These are phyloP conservation scores for Mycena capillaripes DNA, from an alignment of 768 basidiomycete genomes.

Conservation along the genomic window DNA sequence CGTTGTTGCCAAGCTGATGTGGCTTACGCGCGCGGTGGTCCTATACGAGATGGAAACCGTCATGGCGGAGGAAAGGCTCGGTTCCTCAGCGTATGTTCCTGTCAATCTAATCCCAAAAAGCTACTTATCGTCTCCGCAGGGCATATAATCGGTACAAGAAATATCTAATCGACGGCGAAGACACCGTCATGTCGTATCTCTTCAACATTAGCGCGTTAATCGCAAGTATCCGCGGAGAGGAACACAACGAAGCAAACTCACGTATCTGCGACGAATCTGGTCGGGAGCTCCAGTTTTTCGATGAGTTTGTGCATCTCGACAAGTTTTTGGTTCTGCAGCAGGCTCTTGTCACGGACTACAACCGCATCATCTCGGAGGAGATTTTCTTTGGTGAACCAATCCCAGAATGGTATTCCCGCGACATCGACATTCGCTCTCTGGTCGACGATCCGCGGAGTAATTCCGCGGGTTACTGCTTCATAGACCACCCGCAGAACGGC, in stretches of 20 bases:
- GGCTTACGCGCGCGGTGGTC: neutral
- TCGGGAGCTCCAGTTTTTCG: neutral
- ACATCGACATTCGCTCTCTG: neutral
- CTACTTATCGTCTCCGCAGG: no score
- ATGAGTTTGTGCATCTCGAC: neutral
- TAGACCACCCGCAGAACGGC: neutral
- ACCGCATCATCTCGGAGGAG: neutral
- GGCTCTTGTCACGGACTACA: neutral
- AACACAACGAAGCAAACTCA: neutral
- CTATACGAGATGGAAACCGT: neutral
- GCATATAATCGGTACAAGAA: neutral
- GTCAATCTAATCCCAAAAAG: neutral
- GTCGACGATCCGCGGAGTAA: neutral
- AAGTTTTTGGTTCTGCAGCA: neutral
- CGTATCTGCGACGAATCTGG: neutral
- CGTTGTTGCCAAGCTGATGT: conserved; percentile 12
- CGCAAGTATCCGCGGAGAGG: neutral
- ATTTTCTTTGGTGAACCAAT: conserved; percentile 5
- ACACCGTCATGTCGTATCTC: conserved; percentile 6
- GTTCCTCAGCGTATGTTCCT: neutral
- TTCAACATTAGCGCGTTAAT: neutral
- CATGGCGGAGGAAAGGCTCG: neutral
- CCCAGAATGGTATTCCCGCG: neutral
- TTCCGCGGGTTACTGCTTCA: neutral
- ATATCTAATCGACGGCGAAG: conserved; percentile 8